Base-by-base conservation (phyloP, 2,329 filamentous ascomycete species). In the Hysterium pulicare region DNA sequence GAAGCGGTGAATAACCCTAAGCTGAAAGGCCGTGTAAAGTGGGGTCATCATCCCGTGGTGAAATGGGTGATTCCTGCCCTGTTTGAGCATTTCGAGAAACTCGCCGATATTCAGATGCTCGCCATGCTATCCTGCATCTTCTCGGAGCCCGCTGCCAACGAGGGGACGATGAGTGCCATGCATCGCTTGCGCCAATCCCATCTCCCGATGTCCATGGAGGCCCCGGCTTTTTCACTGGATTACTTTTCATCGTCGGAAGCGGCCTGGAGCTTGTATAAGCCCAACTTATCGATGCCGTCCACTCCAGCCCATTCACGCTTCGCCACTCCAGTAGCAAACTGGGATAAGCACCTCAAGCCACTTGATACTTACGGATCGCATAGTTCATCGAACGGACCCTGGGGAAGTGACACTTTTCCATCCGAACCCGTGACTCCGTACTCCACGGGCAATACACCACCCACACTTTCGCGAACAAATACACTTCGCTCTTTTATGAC, bases 101-200 rank as follows among this genome's bases (percentile, higher is more conserved):
- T 75, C 26, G 80, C 76, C n/a, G 79, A 84, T 58, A 68, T 81
- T 1, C 81, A 84, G 55, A 82, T 83, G 77, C 70, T 84, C 24
- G 81, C 79, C n/a, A 81, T 81, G 75, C 62, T 84, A 28, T 79
- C 81, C 3, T 82, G 78, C 48, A 71, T 83, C 24, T 72, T 83
- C 41, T 66, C 72, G 11, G 73, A 79, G 51, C 70, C 74, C 16
- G 70, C 66, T 42, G 63, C 64, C 8, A 60, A 58, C 28, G 62
- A 72, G 46, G 62, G 64, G 10, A 67, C 71, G 28, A 64, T 62
- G 19, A 63, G 55, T 19, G 55, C 64, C 3, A 64, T 67, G 56
- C 56, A 61, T 15, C 66, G 58, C 35, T 59, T 60, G 49, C 54
- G 55, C 41, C 58, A 64, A 35, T 58, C 61, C 13, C 55, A 66